Evolutionary conservation across 163 green algal genomes (phyloP).

Genomic region (Scenedesmus sp.): DNA sequence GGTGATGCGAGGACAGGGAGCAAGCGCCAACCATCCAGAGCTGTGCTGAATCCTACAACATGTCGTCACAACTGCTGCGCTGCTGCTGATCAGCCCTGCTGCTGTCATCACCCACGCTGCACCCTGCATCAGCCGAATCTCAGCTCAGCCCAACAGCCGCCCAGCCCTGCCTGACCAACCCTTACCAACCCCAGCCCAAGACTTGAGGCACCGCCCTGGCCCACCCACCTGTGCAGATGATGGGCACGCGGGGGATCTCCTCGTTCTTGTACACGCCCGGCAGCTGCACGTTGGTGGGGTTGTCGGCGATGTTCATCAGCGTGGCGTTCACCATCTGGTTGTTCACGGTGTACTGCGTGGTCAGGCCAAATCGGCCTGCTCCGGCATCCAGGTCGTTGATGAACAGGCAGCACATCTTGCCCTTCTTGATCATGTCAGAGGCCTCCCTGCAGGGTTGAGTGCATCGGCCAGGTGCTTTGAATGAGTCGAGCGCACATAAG

Average conservation of each 20-base stretch:
- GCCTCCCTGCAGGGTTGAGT: constrained; percentile 93
- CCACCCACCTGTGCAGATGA: constrained; percentile 91
- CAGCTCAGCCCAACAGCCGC: neutral
- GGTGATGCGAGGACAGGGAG: too few species aligned
- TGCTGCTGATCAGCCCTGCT: neutral
- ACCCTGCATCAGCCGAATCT: neutral
- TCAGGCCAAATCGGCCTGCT: constrained; percentile 96
- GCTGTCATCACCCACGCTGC: neutral
- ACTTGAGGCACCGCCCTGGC: too few species aligned
- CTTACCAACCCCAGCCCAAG: neutral
- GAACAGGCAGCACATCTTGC: constrained; percentile 97
- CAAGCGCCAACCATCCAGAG: too few species aligned
- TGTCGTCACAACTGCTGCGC: neutral
- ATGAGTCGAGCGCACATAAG: too few species aligned
- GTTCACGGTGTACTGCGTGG: constrained; percentile 99
- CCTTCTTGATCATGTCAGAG: constrained; percentile 97
- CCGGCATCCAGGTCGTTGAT: constrained; percentile 99
- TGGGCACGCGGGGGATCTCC: constrained; percentile 96
- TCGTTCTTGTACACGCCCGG: constrained; percentile 96
- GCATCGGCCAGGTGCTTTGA: too few species aligned
- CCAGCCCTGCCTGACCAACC: neutral
- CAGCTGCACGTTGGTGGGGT: constrained; percentile 99
- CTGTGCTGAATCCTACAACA: neutral
- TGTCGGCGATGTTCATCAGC: constrained; percentile 99
- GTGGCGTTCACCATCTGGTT: constrained; percentile 99